phyloP scores from a whole-genome alignment of 2,329 filamentous ascomycete species.

The Monosporascus ibericus region DNA sequence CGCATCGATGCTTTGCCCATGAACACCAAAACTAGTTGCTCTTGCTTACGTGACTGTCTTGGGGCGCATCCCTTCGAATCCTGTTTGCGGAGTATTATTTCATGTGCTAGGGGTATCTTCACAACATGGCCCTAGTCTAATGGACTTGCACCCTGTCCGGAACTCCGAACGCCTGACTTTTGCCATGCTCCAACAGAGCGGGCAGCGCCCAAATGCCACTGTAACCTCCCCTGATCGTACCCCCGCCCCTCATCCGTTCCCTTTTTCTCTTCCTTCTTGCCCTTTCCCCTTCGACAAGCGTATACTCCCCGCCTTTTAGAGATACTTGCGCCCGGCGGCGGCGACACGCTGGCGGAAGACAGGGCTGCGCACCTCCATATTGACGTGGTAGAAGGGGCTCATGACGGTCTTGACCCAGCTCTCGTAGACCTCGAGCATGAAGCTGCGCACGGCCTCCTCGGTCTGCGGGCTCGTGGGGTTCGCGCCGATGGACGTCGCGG shows the following conservation, averaged over 20 bases:
- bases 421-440: slow-evolving; percentile 94
- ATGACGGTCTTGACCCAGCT: slow-evolving; percentile 95
- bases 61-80: neutral
- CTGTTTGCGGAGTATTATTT: neutral
- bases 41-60: neutral
- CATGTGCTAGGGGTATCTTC: neutral
- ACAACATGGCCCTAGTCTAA: too few relatives aligned
- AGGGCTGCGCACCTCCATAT: slow-evolving; percentile 79
- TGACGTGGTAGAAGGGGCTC: slow-evolving; percentile 89
- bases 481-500: slow-evolving; percentile 64
- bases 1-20: slow-evolving; percentile 14
- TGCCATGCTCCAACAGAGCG: too few relatives aligned
- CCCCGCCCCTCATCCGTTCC: neutral
- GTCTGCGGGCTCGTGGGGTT: slow-evolving; percentile 87
- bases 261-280: neutral
- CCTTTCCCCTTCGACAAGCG: neutral
- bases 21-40: slow-evolving; percentile 4
- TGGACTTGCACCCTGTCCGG: too few relatives aligned
- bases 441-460: slow-evolving; percentile 91
- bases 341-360: slow-evolving; percentile 78
- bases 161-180: too few relatives aligned
- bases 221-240: too few relatives aligned
- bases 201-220: too few relatives aligned
- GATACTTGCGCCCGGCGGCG: slow-evolving; percentile 86
- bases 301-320: slow-evolving; percentile 41